Evolutionary conservation across 2,329 filamentous ascomycete genomes (phyloP).

Genomic region (Diaporthe aspalathi): DNA sequence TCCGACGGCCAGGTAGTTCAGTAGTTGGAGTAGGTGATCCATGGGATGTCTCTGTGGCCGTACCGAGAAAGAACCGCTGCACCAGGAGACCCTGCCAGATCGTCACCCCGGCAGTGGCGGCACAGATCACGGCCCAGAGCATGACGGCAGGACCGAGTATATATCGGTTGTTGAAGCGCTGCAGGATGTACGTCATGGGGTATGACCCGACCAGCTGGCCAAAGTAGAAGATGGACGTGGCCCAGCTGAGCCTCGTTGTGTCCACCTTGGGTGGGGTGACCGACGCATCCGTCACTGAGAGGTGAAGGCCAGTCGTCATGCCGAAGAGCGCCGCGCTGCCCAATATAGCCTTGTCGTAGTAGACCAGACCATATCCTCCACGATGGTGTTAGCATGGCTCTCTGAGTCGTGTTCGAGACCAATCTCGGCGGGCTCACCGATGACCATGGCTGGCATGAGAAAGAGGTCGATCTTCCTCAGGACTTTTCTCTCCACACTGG

Average conservation of each 20-base stretch:
- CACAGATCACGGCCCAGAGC: slow-evolving; percentile 75
- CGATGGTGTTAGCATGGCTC: background rate
- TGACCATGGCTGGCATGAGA: slow-evolving; percentile 67
- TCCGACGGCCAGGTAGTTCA: rapidly evolving
- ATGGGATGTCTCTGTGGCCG: background rate
- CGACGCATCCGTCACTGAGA: slow-evolving; percentile 65
- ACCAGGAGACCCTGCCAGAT: slow-evolving; percentile 72
- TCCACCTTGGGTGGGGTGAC: slow-evolving; percentile 49
- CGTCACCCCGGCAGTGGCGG: slow-evolving; percentile 75
- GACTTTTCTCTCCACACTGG: slow-evolving; percentile 58
- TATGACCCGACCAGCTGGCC: slow-evolving; percentile 81
- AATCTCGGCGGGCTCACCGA: slow-evolving; percentile 52
- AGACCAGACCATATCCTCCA: slow-evolving; percentile 71
- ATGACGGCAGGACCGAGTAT: slow-evolving; percentile 73
- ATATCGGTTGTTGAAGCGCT: slow-evolving; percentile 73
- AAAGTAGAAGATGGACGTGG: slow-evolving; percentile 83
- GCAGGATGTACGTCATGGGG: slow-evolving; percentile 77
- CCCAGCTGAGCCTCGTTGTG: slow-evolving; percentile 78
- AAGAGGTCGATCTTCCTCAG: slow-evolving; percentile 67
- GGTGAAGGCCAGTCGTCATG: slow-evolving; percentile 76
- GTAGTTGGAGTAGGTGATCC: too few species aligned
- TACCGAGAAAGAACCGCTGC: slow-evolving; percentile 71
- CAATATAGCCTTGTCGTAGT: slow-evolving; percentile 81
- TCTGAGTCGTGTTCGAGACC: too few species aligned
- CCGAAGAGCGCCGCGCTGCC: slow-evolving; percentile 80